Evolutionary conservation across 805 yeast genomes (phyloP).

Genomic region (Naumovozyma castellii): DNA sequence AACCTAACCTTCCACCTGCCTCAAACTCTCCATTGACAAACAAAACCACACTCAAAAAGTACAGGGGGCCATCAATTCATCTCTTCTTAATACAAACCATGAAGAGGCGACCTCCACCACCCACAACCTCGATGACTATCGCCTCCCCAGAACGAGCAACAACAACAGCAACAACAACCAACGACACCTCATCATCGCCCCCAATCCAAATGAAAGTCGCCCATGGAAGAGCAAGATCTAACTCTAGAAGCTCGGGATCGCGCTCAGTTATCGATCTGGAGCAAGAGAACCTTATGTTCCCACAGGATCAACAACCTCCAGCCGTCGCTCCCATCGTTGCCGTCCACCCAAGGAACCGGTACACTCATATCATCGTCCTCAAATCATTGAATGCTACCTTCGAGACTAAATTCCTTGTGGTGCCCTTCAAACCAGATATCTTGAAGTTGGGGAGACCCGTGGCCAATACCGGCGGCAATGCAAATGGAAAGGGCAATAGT

Average conservation of each 20-base stretch:
- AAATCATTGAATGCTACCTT: constrained; percentile 75
- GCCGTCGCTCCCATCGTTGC: neutral
- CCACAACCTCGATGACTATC: neutral
- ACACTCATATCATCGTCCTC: constrained; percentile 56
- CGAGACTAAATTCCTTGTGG: constrained; percentile 63
- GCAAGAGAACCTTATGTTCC: neutral
- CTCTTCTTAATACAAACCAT: neutral
- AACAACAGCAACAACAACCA: neutral
- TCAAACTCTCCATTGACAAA: too few relatives aligned
- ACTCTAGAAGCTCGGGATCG: constrained; percentile 23
- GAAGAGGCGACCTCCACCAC: constrained; percentile 1
- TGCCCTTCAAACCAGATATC: constrained; percentile 76
- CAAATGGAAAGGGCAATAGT: constrained; percentile 33
- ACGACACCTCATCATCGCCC: neutral
- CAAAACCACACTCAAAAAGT: too few relatives aligned
- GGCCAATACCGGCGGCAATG: constrained; percentile 19
- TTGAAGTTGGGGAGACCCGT: constrained; percentile 86
- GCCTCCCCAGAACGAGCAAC: neutral
- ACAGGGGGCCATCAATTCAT: too few relatives aligned
- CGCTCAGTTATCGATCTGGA: constrained; percentile 7
- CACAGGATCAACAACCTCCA: neutral
- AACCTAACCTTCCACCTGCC: too few relatives aligned
- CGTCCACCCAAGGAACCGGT: constrained; percentile 18
- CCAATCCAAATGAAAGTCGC: neutral
- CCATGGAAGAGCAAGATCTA: constrained; percentile 21